Evolutionary conservation across 441 rosid species (phyloP).

Genomic region (Omphalea diandra): DNA sequence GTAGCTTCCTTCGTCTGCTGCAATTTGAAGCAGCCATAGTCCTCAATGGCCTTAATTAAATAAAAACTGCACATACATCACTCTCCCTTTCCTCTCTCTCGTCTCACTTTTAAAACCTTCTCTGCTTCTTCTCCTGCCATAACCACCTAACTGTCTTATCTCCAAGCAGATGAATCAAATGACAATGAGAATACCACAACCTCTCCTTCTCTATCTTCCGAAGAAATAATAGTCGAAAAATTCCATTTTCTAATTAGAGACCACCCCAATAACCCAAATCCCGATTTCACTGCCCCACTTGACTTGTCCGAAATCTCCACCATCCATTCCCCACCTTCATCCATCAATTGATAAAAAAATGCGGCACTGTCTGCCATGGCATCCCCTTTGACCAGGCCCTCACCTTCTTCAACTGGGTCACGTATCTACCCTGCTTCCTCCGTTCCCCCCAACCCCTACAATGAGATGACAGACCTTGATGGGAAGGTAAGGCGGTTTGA

Average conservation of each 20-base stretch:
- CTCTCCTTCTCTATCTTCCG: conserved; percentile 35
- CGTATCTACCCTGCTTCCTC: conserved; percentile 30
- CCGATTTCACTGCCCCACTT: conserved; percentile 34
- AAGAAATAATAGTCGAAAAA: conserved; percentile 50
- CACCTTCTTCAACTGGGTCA: conserved; percentile 87
- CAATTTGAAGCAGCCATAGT: background rate
- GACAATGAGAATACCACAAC: background rate
- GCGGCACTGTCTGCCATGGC: conserved; percentile 70
- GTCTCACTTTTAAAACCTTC: conserved; percentile 24
- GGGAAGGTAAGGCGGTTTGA: conserved; percentile 83
- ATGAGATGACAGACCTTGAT: conserved; percentile 73
- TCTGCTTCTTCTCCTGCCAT: conserved; percentile 22
- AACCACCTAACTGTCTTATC: conserved; percentile 15
- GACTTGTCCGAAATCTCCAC: conserved; percentile 52
- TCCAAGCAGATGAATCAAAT: conserved; percentile 26
- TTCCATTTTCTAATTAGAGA: conserved; percentile 59
- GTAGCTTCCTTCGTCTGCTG: background rate
- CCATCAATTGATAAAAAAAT: conserved; percentile 49
- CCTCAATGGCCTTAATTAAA: conserved; percentile 46
- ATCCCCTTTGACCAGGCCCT: conserved; percentile 67
- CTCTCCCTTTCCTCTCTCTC: conserved; percentile 27
- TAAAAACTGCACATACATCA: conserved; percentile 31
- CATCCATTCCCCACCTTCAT: conserved; percentile 40
- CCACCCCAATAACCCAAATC: conserved; percentile 65
- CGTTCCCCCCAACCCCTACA: conserved; percentile 60